These are phyloP conservation scores for Pisolithus tinctorius DNA, from an alignment of 768 basidiomycete genomes.

Conservation along the genomic window DNA sequence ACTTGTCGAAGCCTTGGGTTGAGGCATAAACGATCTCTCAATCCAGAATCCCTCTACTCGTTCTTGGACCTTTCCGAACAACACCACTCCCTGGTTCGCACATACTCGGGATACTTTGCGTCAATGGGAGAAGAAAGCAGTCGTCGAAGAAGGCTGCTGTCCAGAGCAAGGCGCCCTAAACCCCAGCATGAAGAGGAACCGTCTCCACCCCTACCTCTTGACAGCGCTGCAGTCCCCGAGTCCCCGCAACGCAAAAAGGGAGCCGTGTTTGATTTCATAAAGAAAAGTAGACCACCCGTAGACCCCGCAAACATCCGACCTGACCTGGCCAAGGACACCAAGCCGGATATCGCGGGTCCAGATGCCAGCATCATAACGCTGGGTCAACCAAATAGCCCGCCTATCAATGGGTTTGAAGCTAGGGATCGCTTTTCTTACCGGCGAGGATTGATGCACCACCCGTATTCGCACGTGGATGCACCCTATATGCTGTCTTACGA, in stretches of 20 bases:
- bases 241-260: conserved; percentile 19
- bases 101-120: conserved; percentile 26
- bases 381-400: conserved; percentile 4
- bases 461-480: conserved; percentile 39
- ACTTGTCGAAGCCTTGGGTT: conserved; percentile 8
- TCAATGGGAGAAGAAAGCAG: conserved; percentile 16
- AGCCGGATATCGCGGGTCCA: background rate
- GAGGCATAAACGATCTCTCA: conserved; percentile 17
- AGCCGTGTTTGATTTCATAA: conserved; percentile 13
- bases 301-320: conserved; percentile 1
- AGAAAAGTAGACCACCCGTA: conserved; percentile 17
- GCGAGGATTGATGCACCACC: conserved; percentile 45
- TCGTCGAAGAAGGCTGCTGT: conserved; percentile 4
- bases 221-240: background rate
- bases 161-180: conserved; percentile 4
- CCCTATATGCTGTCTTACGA: conserved; percentile 68
- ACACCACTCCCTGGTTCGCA: conserved; percentile 15
- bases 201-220: conserved; percentile 7
- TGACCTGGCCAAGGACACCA: conserved; percentile 2
- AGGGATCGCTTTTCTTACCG: conserved; percentile 18
- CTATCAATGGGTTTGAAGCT: conserved; percentile 16
- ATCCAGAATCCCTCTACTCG: conserved; percentile 2
- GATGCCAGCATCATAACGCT: background rate
- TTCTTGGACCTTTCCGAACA: conserved; percentile 7
- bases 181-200: conserved; percentile 6